phyloP scores from a whole-genome alignment of 139 green algal species.

The Chlorella sp. region DNA sequence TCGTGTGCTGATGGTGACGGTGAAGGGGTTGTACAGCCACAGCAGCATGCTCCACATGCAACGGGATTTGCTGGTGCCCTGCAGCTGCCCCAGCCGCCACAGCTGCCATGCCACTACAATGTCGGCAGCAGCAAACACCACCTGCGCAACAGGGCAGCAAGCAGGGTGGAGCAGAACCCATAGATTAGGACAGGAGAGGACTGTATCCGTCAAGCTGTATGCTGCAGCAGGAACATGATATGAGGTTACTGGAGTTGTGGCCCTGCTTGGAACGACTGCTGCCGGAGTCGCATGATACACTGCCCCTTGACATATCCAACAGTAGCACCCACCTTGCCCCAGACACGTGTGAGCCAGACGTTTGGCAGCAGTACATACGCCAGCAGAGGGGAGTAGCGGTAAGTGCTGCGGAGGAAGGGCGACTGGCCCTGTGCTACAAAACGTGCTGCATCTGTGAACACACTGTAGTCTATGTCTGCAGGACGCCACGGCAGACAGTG shows the following conservation, averaged over 20 bases:
- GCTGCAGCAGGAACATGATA: too few species aligned
- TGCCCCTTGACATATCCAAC: too few species aligned
- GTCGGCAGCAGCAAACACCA: constrained; percentile 70
- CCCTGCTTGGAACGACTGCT: too few species aligned
- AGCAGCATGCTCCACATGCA: too few species aligned
- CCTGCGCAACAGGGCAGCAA: too few species aligned
- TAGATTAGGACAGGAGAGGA: too few species aligned
- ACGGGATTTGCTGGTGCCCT: constrained; percentile 2
- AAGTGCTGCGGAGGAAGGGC: constrained; percentile 52
- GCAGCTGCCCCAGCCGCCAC: constrained; percentile 17
- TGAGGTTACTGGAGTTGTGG: too few species aligned
- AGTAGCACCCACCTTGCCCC: constrained; percentile 78
- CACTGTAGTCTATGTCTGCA: constrained; percentile 86
- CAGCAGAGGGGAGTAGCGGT: constrained; percentile 86
- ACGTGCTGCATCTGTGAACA: constrained; percentile 38
- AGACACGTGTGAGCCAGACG: constrained; percentile 46
- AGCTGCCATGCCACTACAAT: constrained; percentile 53
- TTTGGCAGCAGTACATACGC: constrained; percentile 81
- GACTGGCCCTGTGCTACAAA: constrained; percentile 40
- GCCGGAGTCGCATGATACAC: too few species aligned
- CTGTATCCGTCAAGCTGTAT: too few species aligned
- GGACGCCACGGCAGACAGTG: too few species aligned
- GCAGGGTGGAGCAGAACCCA: too few species aligned
- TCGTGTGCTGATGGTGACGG: constrained; percentile 81
- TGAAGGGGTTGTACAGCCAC: constrained; percentile 96